These are phyloP conservation scores for Termitomyces sp. DNA, from an alignment of 768 basidiomycete species.

Conservation along the genomic window DNA sequence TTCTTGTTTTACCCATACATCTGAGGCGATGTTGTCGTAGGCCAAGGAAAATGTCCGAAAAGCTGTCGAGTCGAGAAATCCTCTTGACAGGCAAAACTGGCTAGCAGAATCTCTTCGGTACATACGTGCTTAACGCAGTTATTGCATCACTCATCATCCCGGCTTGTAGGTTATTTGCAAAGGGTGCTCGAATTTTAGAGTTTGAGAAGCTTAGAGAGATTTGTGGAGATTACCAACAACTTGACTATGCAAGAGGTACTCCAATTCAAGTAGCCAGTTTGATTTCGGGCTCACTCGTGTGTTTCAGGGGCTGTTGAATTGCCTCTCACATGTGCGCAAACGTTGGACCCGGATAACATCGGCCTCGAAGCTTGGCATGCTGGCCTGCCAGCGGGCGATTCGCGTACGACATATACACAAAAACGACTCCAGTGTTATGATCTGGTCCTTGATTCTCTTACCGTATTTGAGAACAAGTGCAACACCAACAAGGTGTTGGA, in stretches of 20 bases:
- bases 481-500: conserved; percentile 21
- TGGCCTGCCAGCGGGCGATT: conserved; percentile 54
- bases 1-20: neutral
- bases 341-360: conserved; percentile 71
- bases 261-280: neutral
- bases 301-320: conserved; percentile 76
- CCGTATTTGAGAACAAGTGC: conserved; percentile 71
- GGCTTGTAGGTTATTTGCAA: conserved; percentile 70
- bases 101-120: conserved; percentile 87
- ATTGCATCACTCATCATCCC: conserved; percentile 3
- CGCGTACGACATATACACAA: conserved; percentile 55
- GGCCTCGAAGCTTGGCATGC: conserved; percentile 77
- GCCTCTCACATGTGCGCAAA: conserved; percentile 78
- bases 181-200: conserved; percentile 82
- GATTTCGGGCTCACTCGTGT: neutral
- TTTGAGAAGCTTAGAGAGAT: conserved; percentile 84
- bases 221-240: conserved; percentile 82
- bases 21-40: conserved; percentile 33
- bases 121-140: conserved; percentile 11
- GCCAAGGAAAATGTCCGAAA: conserved; percentile 92
- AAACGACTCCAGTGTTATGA: conserved; percentile 75
- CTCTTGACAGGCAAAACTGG: conserved; percentile 71
- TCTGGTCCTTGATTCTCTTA: conserved; percentile 77
- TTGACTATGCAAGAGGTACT: conserved; percentile 79
- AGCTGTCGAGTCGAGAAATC: conserved; percentile 77